Base-by-base conservation (phyloP, 352 stramenopile genomes). In the Phytophthora idaei region DNA sequence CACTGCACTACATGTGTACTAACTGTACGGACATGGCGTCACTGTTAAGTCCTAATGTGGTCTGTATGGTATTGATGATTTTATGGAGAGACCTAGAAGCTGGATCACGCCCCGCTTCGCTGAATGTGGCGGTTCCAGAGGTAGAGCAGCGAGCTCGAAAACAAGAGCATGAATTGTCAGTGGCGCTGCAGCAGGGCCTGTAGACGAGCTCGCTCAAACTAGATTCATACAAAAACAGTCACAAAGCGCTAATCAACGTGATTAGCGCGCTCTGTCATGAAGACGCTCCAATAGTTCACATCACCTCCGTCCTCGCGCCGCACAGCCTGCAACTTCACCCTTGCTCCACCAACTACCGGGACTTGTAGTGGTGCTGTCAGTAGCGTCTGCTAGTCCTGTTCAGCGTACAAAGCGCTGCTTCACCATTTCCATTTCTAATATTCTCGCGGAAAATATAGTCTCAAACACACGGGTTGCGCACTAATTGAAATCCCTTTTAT, bases 401-500 rank as follows among this genome's bases (percentile, higher is more conserved):
- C n/a, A 29, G 29, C 34, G 34, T 42, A 21, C 7, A 11, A 28
- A 17, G 6, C 21, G 50, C 31, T 3, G n/a, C 17, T 34, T 21
- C 37, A 45, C 32, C 32, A 5, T 52, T 52, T 5, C 47, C 47
- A 37, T 4, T 27, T 28, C 27, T 11, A 14, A 28, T 54, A 54
- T 14, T 27, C 27, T n/a, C 29, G 12, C 11, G n/a, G 31, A 32
- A 25, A 32, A 44, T 14, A 42, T 31, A 8, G 21, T 36, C 7
- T 5, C 11, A 7, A 6, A 8, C 17, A 41, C 5, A 65, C 47
- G 14, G 29, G 5, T 61, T 34, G 31, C 41, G 60, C 50, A 32
- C 61, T 69, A 60, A 70, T 67, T 50, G 45, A 53, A 52, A 47
- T 27, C 57, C 37, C 36, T 44, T 47, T 54, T 48, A 15, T 67